Percentiles rank a stretch among this genome's conserved stretches.
Conservation (phyloP, 2,329 filamentous ascomycete species). For the Fusarium clavum region DNA sequence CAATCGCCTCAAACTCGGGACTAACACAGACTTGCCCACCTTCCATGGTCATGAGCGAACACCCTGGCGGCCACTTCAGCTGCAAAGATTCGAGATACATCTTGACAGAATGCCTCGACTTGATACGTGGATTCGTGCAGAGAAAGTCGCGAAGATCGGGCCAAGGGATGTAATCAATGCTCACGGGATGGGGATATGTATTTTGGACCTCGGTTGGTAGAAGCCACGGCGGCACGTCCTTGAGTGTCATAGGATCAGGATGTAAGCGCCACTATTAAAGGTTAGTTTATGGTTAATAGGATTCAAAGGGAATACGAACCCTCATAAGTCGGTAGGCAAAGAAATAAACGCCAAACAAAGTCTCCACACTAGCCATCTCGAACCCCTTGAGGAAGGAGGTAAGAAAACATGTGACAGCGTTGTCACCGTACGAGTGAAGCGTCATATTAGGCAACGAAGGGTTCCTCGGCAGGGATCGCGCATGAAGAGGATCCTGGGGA, state of each 20-base stretch:
- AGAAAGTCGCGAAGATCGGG: constrained; percentile 42
- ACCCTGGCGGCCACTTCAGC: constrained; percentile 37
- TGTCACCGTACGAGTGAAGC: constrained; percentile 41
- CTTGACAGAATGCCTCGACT: constrained; percentile 40
- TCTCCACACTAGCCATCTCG: constrained; percentile 39
- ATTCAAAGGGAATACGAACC: constrained; percentile 2
- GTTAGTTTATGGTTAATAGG: not conserved
- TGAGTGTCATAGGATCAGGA: constrained; percentile 38
- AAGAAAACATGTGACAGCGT: constrained; percentile 38
- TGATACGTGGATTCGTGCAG: constrained; percentile 33
- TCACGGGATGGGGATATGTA: constrained; percentile 39
- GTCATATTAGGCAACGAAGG: constrained; percentile 41
- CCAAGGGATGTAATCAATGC: constrained; percentile 45
- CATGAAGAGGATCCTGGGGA: constrained; percentile 33
- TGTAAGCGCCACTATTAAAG: constrained; percentile 41
- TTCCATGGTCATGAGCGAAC: constrained; percentile 28
- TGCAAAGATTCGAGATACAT: constrained; percentile 41
- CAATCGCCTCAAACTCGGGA: constrained; percentile 40
- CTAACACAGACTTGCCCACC: constrained; percentile 31
- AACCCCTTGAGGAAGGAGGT: constrained; percentile 43
- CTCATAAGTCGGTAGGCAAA: constrained; percentile 43
- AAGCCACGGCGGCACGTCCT: constrained; percentile 39
- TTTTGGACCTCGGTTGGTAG: constrained; percentile 41
- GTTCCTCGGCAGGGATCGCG: constrained; percentile 39
- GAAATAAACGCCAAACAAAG: constrained; percentile 43